Evolutionary conservation across 768 basidiomycete genomes (phyloP), one percentile per base, ranked within the genome.

Genomic region (Lentinula edodes): DNA sequence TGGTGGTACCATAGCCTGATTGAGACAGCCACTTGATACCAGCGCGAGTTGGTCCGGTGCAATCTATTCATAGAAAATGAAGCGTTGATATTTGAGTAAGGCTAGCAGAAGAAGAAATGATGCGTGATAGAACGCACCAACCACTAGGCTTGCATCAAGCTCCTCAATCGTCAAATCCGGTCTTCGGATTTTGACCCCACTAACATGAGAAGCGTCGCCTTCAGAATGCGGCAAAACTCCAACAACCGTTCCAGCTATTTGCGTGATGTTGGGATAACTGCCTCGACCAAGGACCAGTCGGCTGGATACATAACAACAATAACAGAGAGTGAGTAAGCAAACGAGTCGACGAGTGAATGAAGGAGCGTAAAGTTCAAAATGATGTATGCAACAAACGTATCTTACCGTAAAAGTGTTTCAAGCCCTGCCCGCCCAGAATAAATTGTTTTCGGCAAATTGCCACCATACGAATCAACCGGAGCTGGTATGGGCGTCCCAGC

Each of bases 191-290:
- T 39, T 50, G 32, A 69, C 69, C n/a, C 56, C 35, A 3, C 46
- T 46, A 3, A 68, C 20, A 12, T 36, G 38, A 9, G 38, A 32
- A 18, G n/a, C 13, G 28, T 62, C 59, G 43, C 28, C 28, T 2
- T 32, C 12, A 10, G 64, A 20, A 35, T 28, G 20, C 8, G 38
- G 9, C n/a, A 55, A 18, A 20, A 65, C 28, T 13, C 62, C 67
- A 9, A 60, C 52, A 36, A 66, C 69, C 2, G 65, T 66, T 23
- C 70, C 70, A 28, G 57, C 32, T 23, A 70, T 45, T 35, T 68
- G 68, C 18, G 65, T 32, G 32, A 71, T 61, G 35, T 67, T 63
- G 12, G 64, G 50, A 62, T 65, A 69, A 8, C 32, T 45, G 8
- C 43, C 39, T n/a, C 56, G 46, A 42, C 52, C 43, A 28, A 65